phyloP scores from a whole-genome alignment of 192 early-diverging fungal species.

The Dissophora globulifera region DNA sequence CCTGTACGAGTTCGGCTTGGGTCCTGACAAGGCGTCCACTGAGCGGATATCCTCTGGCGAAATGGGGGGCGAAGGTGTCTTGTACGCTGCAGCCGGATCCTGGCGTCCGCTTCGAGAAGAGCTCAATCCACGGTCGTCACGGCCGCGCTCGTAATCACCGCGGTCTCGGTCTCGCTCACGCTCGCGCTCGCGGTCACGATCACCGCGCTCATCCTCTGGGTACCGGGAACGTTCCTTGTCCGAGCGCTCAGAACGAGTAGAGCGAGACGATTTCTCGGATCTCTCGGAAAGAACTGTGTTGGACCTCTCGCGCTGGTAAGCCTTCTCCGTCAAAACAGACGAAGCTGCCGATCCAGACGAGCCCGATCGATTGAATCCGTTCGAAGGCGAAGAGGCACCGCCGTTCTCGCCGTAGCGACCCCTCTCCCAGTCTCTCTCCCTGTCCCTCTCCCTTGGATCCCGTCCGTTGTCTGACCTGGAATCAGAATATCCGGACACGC shows the following conservation, averaged over 20 bases:
- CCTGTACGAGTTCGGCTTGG: constrained; percentile 16
- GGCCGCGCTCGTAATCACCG: constrained; percentile 15
- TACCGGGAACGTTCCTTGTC: constrained; percentile 39
- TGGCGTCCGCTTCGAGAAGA: constrained; percentile 10
- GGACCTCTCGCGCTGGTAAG: constrained; percentile 36
- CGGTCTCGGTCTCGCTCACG: constrained; percentile 3
- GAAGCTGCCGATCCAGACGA: constrained; percentile 46
- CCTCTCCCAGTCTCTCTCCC: constrained; percentile 26
- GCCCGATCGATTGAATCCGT: constrained; percentile 39
- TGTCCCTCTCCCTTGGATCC: neutral
- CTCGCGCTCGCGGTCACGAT: constrained; percentile 26
- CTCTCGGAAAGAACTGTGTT: constrained; percentile 47
- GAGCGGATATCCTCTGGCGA: constrained; percentile 32
- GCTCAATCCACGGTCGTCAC: constrained; percentile 7
- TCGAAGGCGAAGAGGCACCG: constrained; percentile 25
- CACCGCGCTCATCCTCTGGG: constrained; percentile 14
- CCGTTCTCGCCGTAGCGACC: constrained; percentile 6
- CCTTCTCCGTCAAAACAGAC: constrained; percentile 21
- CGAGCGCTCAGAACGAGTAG: constrained; percentile 21
- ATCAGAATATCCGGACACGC: constrained; percentile 10
- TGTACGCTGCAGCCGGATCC: constrained; percentile 36
- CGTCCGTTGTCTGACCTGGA: constrained; percentile 6
- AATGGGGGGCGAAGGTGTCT: constrained; percentile 37
- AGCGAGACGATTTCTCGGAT: constrained; percentile 41
- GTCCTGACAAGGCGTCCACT: constrained; percentile 15